A percentile compares a stretch with the other conserved stretches of the same genome.
Conservation (phyloP, 1,284 basidiomycete genomes). For the Cystobasidium pallidum region DNA sequence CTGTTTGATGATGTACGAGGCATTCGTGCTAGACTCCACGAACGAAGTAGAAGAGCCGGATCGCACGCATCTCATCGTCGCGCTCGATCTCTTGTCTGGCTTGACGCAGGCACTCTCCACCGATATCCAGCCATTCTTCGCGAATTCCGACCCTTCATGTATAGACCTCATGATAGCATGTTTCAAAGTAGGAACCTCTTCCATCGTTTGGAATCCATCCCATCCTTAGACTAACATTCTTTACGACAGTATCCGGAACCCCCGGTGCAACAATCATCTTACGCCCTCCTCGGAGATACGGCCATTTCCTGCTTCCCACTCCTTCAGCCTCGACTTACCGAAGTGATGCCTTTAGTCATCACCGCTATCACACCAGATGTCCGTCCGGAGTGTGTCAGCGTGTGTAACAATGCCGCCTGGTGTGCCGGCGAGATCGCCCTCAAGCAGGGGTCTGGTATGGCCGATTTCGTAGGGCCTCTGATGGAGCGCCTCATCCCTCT, state of each 20-base stretch:
- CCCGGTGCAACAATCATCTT: conserved; percentile 92
- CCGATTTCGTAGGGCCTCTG: conserved; percentile 83
- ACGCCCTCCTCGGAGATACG: conserved; percentile 95
- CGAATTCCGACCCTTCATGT: conserved; percentile 67
- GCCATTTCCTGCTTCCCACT: conserved; percentile 92
- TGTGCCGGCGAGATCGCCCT: conserved; percentile 92
- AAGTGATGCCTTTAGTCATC: conserved; percentile 87
- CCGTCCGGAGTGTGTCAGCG: conserved; percentile 87
- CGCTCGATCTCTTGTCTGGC: conserved; percentile 91
- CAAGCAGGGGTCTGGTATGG: conserved; percentile 66
- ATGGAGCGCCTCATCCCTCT: conserved; percentile 90
- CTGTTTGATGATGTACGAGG: conserved; percentile 72
- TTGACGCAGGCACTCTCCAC: conserved; percentile 90
- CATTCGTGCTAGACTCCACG: conserved; percentile 47
- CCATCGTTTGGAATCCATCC: not conserved
- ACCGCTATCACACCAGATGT: conserved; percentile 88
- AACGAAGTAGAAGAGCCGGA: conserved; percentile 78
- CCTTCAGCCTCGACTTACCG: conserved; percentile 79
- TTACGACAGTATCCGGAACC: conserved; percentile 76
- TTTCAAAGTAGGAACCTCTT: conserved; percentile 63
- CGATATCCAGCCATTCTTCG: conserved; percentile 71
- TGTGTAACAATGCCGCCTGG: conserved; percentile 99
- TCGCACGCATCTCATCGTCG: conserved; percentile 93
- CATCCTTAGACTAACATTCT: not conserved
- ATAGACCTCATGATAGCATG: conserved; percentile 79